phyloP scores from a whole-genome alignment of 495 filamentous ascomycete species.

The Aspergillus baeticus region DNA sequence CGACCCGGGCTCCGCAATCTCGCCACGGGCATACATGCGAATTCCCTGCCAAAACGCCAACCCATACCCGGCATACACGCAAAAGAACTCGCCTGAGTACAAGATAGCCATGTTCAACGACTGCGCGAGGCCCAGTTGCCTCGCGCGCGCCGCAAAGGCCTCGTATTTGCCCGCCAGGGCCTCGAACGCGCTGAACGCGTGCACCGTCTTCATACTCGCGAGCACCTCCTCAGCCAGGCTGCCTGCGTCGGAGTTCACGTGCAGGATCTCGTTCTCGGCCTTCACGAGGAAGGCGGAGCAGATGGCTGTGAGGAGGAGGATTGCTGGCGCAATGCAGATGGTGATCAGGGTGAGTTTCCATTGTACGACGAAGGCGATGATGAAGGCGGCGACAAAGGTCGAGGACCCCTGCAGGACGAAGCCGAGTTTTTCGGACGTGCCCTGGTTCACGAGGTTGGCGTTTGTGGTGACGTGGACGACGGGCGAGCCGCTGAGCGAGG shows the following conservation, averaged over 20 bases:
- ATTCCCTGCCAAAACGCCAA: slow-evolving; percentile 95
- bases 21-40: slow-evolving; percentile 65
- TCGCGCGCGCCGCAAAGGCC: slow-evolving; percentile 63
- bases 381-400: slow-evolving; percentile 80
- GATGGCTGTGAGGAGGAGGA: slow-evolving; percentile 65
- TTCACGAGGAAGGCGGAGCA: slow-evolving; percentile 66
- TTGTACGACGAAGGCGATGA: slow-evolving; percentile 84
- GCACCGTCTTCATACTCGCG: too few relatives aligned
- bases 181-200: too few relatives aligned
- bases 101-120: slow-evolving; percentile 68
- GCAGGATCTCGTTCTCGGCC: slow-evolving; percentile 70
- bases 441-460: slow-evolving; percentile 83
- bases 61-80: slow-evolving; percentile 85
- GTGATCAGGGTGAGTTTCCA: slow-evolving; percentile 84
- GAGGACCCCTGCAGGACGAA: slow-evolving; percentile 70
- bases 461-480: slow-evolving; percentile 89
- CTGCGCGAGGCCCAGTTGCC: slow-evolving; percentile 72
- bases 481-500: slow-evolving; percentile 71
- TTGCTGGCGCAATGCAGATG: slow-evolving; percentile 69
- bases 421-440: slow-evolving; percentile 81
- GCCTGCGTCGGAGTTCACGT: slow-evolving; percentile 77
- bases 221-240: slow-evolving; percentile 31
- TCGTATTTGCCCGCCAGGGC: slow-evolving; percentile 70
- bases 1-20: slow-evolving; percentile 46
- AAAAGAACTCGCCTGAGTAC: slow-evolving; percentile 75